Evolutionary conservation across 345 rosid genomes (phyloP).

Genomic region (Moricandia moricandioides): DNA sequence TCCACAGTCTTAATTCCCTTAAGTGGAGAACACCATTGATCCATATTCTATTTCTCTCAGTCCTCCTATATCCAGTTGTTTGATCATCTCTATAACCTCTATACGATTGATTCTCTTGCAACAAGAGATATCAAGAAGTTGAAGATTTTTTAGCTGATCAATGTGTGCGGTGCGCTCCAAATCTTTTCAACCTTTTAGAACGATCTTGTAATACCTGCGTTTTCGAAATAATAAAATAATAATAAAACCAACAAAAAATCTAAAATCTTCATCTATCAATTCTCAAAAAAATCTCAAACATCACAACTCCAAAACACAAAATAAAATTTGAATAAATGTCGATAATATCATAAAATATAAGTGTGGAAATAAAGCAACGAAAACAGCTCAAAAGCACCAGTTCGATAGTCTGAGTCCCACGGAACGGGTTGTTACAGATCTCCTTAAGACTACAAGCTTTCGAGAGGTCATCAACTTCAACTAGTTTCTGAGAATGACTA

Average conservation of each 20-base stretch:
- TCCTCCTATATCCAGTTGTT: not conserved
- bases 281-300: too few species aligned
- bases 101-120: not conserved
- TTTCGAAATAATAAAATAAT: too few species aligned
- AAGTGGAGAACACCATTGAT: not conserved
- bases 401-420: too few species aligned
- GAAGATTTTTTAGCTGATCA: not conserved
- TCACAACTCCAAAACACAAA: too few species aligned
- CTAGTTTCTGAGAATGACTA: constrained; percentile 9
- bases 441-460: constrained; percentile 1
- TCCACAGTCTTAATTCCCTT: not conserved
- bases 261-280: too few species aligned
- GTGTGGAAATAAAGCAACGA: too few species aligned
- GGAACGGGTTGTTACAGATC: too few species aligned
- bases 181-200: constrained; percentile 19
- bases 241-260: too few species aligned
- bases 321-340: too few species aligned
- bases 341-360: too few species aligned
- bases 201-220: too few species aligned
- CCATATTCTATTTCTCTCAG: constrained; percentile 10
- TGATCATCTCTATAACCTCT: not conserved
- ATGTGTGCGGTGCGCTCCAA: constrained; percentile 2
- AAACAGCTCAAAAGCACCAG: too few species aligned
- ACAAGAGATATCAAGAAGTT: constrained; percentile 6
- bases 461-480: constrained; percentile 3